Evolutionary conservation across 202 grass and related monocot species (phyloP).

Genomic region (Miscanthus sacchariflorus): DNA sequence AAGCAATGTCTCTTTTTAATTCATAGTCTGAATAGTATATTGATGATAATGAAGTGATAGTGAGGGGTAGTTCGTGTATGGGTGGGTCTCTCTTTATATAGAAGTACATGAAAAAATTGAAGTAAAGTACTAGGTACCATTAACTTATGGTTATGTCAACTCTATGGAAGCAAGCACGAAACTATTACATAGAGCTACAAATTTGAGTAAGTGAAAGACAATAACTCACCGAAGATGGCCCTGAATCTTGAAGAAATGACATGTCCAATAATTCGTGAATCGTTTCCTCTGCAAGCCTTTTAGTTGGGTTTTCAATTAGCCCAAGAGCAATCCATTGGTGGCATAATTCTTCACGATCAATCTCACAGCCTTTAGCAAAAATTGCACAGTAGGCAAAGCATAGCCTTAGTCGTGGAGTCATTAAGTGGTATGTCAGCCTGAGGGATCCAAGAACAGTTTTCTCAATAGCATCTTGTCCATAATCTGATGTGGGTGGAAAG

Average conservation of each 20-base stretch:
- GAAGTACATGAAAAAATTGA: neutral
- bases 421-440: conserved; percentile 8
- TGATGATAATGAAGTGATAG: neutral
- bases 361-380: conserved; percentile 10
- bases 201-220: neutral
- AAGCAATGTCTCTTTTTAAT: neutral
- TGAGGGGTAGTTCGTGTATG: neutral
- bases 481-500: neutral
- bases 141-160: neutral
- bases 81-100: neutral
- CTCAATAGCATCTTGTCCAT: neutral
- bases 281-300: neutral
- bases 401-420: neutral
- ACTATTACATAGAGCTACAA: too few species aligned
- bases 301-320: neutral
- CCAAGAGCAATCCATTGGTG: conserved; percentile 29
- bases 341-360: conserved; percentile 8
- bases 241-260: conserved; percentile 31
- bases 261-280: neutral
- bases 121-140: neutral
- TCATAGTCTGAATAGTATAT: neutral
- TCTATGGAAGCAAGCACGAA: neutral
- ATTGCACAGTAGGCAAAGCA: conserved; percentile 28
- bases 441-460: conserved; percentile 1
- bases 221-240: conserved; percentile 4